phyloP scores from a whole-genome alignment of 2,329 filamentous ascomycete species.

The Neonectria neomacrospora region DNA sequence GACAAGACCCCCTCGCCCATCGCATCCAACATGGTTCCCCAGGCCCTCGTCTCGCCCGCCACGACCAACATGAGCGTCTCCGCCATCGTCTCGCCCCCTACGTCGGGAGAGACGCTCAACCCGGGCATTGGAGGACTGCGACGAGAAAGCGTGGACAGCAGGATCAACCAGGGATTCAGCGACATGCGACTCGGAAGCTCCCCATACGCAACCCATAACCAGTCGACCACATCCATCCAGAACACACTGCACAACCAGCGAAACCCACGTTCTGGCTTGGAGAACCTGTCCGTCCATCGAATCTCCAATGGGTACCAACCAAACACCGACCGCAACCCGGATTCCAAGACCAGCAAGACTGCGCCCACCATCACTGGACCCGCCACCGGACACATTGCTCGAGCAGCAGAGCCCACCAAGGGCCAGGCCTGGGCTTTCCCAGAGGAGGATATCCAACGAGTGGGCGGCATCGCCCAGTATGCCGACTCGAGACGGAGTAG shows the following conservation, averaged over 20 bases:
- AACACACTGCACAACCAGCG: slow-evolving; percentile 75
- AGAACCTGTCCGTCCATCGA: slow-evolving; percentile 65
- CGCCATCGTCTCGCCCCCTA: slow-evolving; percentile 72
- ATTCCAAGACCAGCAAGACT: slow-evolving; percentile 68
- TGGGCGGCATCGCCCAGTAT: slow-evolving; percentile 60
- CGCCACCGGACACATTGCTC: slow-evolving; percentile 72
- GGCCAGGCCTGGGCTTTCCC: slow-evolving; percentile 88
- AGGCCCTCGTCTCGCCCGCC: slow-evolving; percentile 65
- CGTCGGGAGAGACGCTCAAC: slow-evolving; percentile 54
- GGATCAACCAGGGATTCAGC: slow-evolving; percentile 77
- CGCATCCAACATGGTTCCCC: slow-evolving; percentile 61
- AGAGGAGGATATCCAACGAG: slow-evolving; percentile 72
- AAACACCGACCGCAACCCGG: slow-evolving; percentile 67
- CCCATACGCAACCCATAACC: slow-evolving; percentile 81
- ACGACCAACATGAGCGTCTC: slow-evolving; percentile 73
- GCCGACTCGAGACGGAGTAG: slow-evolving; percentile 78
- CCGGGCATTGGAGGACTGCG: slow-evolving; percentile 61
- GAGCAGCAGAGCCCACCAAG: slow-evolving; percentile 81
- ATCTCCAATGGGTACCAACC: slow-evolving; percentile 75
- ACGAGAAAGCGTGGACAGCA: slow-evolving; percentile 83
- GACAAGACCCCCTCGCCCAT: slow-evolving; percentile 74
- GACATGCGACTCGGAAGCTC: slow-evolving; percentile 74
- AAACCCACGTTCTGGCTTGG: slow-evolving; percentile 65
- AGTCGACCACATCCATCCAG: slow-evolving; percentile 79
- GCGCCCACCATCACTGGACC: slow-evolving; percentile 82